A percentile compares a stretch with the other conserved stretches of the same genome.
These are phyloP conservation scores for Albatrellus ellisii DNA, from an alignment of 768 basidiomycete species.

Conservation along the genomic window DNA sequence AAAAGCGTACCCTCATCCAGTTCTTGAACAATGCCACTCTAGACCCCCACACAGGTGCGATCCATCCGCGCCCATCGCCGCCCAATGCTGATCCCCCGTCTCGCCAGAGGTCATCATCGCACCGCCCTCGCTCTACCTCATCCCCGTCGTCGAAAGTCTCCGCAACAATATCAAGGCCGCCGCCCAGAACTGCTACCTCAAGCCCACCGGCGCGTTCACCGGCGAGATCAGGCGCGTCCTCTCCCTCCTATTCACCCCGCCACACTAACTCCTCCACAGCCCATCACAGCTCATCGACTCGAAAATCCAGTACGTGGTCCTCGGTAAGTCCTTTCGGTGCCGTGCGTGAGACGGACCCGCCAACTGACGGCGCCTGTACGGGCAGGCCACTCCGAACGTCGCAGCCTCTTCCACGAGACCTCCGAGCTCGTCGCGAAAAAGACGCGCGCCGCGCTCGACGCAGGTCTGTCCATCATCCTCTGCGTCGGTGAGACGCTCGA, in stretches of 20 bases:
- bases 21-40: constrained; percentile 69
- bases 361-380: constrained; percentile 5
- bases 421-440: constrained; percentile 76
- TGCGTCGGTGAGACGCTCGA: constrained; percentile 92
- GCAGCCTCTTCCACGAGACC: constrained; percentile 83
- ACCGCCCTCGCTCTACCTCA: constrained; percentile 80
- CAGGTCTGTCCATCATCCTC: constrained; percentile 75
- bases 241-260: not conserved
- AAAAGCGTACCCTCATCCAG: constrained; percentile 52
- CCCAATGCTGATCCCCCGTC: constrained; percentile 3
- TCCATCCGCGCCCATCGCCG: constrained; percentile 4
- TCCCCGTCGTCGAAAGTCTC: constrained; percentile 50
- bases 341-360: constrained; percentile 1
- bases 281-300: constrained; percentile 78
- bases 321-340: constrained; percentile 37
- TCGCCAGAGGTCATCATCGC: constrained; percentile 82
- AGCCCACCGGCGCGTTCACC: constrained; percentile 82
- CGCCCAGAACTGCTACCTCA: constrained; percentile 87
- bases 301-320: constrained; percentile 82
- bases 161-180: constrained; percentile 64
- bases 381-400: constrained; percentile 95
- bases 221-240: constrained; percentile 80
- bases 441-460: constrained; percentile 69
- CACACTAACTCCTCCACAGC: constrained; percentile 24
- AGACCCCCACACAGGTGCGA: constrained; percentile 63